Evolutionary conservation across 164 flowering plant species (phyloP).

Genomic region (Annona squamosa): DNA sequence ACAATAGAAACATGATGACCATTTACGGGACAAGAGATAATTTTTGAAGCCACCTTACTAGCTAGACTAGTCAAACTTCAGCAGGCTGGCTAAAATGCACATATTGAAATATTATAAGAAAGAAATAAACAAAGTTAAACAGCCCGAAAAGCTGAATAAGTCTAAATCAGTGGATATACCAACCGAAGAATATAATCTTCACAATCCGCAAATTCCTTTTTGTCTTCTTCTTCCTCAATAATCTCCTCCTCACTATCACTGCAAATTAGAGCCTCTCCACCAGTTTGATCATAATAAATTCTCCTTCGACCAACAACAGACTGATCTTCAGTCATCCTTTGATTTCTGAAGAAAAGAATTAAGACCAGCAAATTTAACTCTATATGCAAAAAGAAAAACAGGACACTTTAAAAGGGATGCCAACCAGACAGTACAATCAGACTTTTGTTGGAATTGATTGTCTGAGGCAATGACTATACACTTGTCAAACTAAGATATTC

Average conservation of each 20-base stretch:
- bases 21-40: too few species aligned
- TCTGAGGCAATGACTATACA: neutral
- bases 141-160: neutral
- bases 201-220: slow-evolving; percentile 55
- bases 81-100: neutral
- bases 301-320: slow-evolving; percentile 94
- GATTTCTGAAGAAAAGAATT: slow-evolving; percentile 55
- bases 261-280: slow-evolving; percentile 95
- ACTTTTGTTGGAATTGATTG: neutral
- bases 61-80: too few species aligned
- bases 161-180: slow-evolving; percentile 27
- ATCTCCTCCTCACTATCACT: slow-evolving; percentile 97
- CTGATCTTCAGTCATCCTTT: slow-evolving; percentile 98
- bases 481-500: neutral
- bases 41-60: too few species aligned
- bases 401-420: neutral
- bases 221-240: slow-evolving; percentile 80
- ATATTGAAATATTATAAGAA: neutral
- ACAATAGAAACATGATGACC: too few species aligned
- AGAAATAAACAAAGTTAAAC: neutral
- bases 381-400: neutral
- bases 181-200: slow-evolving; percentile 92
- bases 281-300: slow-evolving; percentile 94
- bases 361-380: slow-evolving; percentile 1
- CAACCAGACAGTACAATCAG: neutral